Base-by-base conservation (phyloP, 768 basidiomycete species). In the Boletus sp. region DNA sequence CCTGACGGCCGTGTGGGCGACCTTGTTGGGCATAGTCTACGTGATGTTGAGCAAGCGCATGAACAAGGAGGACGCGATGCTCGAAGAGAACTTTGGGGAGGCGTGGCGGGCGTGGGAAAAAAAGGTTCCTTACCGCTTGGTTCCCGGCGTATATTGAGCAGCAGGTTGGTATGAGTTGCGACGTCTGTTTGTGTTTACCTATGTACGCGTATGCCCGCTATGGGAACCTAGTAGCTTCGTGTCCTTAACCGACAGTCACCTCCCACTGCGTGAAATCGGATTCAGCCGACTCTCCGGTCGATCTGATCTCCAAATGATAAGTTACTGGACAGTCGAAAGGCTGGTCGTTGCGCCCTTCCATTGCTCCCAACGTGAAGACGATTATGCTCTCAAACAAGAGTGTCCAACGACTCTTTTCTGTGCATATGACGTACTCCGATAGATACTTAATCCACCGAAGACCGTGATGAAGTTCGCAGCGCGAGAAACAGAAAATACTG, bases 31-130 rank as follows among this genome's bases (percentile, higher is more conserved):
- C 0, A 0, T 29, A 5, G 0, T 46, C 7, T 33, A 2, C 9
- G 8, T 25, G 9, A 13, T 4, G 21, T 0, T 53, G 2, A 8
- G 5, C 27, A 19, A 30, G 52, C 65, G 74, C 37, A 65, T 72
- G 47, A 27, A 54, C 35, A 63, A 39, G 38, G 70, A 71, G 45
- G 68, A 71, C n/a, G 40, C 41, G 34, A 72, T 68, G 66, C 51
- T 71, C 11, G 61, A 66, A n/a, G 34, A 50, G 19, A 19, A 51
- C 23, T 68, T 71, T 58, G 67, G 70, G 1, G 58, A 62, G 19
- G 59, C 30, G 23, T 71, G 70, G 70, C 60, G 54, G 5, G 48
- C 45, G 21, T 71, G 67, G 63, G 52, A 40, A 7, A 59, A 19
- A 33, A 49, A 43, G 30, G 70, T 72, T 4, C 63, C 61, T 0